Evolutionary conservation across 768 basidiomycete species (phyloP), one percentile per base, ranked within the genome.

Genomic region (Pleurotus eryngii): DNA sequence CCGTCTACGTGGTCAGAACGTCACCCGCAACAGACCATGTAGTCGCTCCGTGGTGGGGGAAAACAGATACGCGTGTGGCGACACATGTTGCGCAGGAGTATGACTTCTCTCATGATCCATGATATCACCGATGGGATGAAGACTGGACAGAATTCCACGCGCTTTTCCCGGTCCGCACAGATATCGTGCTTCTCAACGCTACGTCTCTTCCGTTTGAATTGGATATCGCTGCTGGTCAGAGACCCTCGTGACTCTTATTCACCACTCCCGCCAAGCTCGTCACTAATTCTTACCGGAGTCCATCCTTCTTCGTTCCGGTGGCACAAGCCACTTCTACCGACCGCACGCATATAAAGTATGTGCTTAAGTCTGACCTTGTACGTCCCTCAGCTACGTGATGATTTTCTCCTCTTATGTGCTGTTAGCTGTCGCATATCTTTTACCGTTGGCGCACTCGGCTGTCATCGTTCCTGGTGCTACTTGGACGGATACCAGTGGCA

Each of bases 401-500:
- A 14, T 54, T n/a, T 6, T 39, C 17, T 54, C 37, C 37, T 39
- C 49, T 40, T 53, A 54, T 40, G 20, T 57, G 38, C 49, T 61
- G 43, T 35, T 63, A n/a, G 57, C 59, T 58, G 14, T 65, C 39
- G 35, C 65, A 5, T 26, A 60, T 5, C 12, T 63, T 4, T 53
- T 59, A 15, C 42, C 64, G 5, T 56, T 65, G 22, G 65, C 65
- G 5, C 63, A 58, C 14, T 72, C 75, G 35, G 70, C 73, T 8
- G 77, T 82, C 54, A 83, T 86, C 56, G 83, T 85, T 8, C 78
- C 84, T 8, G 84, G 84, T 11, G 83, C 84, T 6, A 74, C 77
- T 5, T 85, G 84, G 84, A 79, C 75, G 5, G 84, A 86, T 62
- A 84, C 83, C 8, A 77, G 73, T 58, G 84, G 84, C 3, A 84